Conservation (phyloP, 805 yeast genomes). For the Cyberlindnera xishuangbannaensis region DNA sequence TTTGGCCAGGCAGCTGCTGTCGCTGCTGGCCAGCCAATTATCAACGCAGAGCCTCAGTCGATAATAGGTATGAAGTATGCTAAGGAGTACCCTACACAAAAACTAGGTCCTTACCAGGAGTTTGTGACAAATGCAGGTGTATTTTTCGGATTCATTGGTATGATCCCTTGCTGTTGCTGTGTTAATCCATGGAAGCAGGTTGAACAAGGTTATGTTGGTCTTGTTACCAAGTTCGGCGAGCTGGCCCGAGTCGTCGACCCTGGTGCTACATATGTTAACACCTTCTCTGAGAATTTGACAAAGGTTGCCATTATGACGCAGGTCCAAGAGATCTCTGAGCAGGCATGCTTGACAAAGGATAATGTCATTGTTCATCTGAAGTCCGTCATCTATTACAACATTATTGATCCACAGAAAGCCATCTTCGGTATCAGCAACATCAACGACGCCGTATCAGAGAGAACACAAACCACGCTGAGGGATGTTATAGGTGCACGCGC, state of each 20-base stretch:
- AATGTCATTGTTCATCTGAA: conserved; percentile 58
- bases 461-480: conserved; percentile 69
- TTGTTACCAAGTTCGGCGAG: conserved; percentile 62
- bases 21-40: conserved; percentile 1
- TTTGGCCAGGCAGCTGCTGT: too few relatives aligned
- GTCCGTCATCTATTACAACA: conserved; percentile 62
- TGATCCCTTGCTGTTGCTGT: conserved; percentile 40
- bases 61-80: conserved; percentile 27
- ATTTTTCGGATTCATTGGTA: conserved; percentile 37
- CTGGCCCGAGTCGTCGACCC: conserved; percentile 62
- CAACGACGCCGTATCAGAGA: conserved; percentile 50
- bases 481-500: conserved; percentile 63
- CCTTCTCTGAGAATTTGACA: conserved; percentile 52
- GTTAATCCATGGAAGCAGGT: conserved; percentile 56
- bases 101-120: conserved; percentile 35
- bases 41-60: conserved; percentile 4
- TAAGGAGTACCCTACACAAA: conserved; percentile 34
- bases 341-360: conserved; percentile 65
- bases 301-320: conserved; percentile 49
- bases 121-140: conserved; percentile 38
- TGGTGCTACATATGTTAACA: conserved; percentile 59
- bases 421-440: conserved; percentile 50
- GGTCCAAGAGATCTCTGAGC: conserved; percentile 61
- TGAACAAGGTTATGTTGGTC: conserved; percentile 63
- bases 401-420: conserved; percentile 64